Conservation (phyloP, 768 basidiomycete species). For the Lentinus brumalis region DNA sequence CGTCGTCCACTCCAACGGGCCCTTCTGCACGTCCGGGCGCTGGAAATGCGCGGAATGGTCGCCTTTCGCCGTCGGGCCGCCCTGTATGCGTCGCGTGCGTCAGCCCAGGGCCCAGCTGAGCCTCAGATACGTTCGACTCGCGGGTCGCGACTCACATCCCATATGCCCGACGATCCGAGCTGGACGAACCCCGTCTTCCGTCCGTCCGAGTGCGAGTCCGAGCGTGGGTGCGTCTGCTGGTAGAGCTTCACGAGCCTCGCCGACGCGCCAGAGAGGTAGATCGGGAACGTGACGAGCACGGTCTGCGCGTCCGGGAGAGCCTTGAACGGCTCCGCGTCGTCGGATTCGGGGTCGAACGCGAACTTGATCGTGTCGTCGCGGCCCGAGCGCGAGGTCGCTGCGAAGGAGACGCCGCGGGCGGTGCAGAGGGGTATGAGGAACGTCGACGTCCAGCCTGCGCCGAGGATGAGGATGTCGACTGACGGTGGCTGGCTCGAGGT, state of each 20-base stretch:
- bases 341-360: slow-evolving; percentile 51
- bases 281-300: slow-evolving; percentile 60
- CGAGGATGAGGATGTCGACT: slow-evolving; percentile 62
- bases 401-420: slow-evolving; percentile 42
- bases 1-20: slow-evolving; percentile 45
- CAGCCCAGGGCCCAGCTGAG: background rate
- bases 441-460: slow-evolving; percentile 65
- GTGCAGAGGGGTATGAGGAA: slow-evolving; percentile 60
- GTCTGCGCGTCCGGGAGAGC: slow-evolving; percentile 54
- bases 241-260: slow-evolving; percentile 50
- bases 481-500: background rate
- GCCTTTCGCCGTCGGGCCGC: slow-evolving; percentile 28
- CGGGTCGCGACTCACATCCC: slow-evolving; percentile 48
- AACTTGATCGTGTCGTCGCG: slow-evolving; percentile 52
- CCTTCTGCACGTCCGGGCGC: background rate
- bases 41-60: background rate
- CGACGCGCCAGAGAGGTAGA: slow-evolving; percentile 48
- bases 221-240: slow-evolving; percentile 34
- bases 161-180: slow-evolving; percentile 62
- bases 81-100: slow-evolving; percentile 17
- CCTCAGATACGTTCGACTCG: background rate
- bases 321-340: slow-evolving; percentile 45
- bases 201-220: background rate
- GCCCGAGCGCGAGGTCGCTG: slow-evolving; percentile 58
- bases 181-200: slow-evolving; percentile 49